Percentiles rank a stretch among this genome's conserved stretches.
phyloP scores from a whole-genome alignment of 192 early-diverging fungal genomes.

The Chytriomyces confervae region DNA sequence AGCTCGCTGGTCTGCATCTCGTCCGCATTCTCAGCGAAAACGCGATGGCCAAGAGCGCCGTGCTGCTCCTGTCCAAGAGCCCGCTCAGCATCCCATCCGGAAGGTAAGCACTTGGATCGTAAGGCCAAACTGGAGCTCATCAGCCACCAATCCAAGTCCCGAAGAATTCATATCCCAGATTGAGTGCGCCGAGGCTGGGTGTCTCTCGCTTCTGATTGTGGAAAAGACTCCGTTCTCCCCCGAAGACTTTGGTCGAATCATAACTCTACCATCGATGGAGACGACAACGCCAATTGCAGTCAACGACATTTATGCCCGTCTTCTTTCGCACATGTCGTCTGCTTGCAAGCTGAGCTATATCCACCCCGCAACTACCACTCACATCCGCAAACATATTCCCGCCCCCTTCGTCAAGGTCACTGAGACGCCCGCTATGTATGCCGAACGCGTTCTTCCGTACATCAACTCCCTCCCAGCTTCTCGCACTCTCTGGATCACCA shows the following conservation, averaged over 20 bases:
- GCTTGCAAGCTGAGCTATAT: conserved; percentile 19
- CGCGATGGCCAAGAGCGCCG: conserved; percentile 5
- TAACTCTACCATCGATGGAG: neutral
- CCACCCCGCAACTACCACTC: conserved; percentile 20
- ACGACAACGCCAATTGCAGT: neutral
- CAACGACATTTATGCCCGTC: conserved; percentile 23
- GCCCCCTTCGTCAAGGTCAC: conserved; percentile 9
- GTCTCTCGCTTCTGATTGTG: neutral
- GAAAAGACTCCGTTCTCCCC: conserved; percentile 18
- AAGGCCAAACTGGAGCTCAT: neutral
- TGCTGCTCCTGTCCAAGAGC: neutral
- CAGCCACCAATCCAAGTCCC: neutral
- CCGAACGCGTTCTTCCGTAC: neutral
- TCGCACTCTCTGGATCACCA: conserved; percentile 14
- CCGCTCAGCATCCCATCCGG: neutral
- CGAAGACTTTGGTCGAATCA: neutral
- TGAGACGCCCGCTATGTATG: conserved; percentile 17
- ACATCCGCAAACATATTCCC: conserved; percentile 22
- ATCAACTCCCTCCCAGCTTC: conserved; percentile 9
- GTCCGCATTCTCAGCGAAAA: conserved; percentile 7
- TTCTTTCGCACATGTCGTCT: neutral
- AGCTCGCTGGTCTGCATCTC: neutral
- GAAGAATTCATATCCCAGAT: neutral
- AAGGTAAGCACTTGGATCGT: neutral
- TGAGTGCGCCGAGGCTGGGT: neutral